phyloP scores from a whole-genome alignment of 2,329 filamentous ascomycete species.

The Fusarium oxysporum region DNA sequence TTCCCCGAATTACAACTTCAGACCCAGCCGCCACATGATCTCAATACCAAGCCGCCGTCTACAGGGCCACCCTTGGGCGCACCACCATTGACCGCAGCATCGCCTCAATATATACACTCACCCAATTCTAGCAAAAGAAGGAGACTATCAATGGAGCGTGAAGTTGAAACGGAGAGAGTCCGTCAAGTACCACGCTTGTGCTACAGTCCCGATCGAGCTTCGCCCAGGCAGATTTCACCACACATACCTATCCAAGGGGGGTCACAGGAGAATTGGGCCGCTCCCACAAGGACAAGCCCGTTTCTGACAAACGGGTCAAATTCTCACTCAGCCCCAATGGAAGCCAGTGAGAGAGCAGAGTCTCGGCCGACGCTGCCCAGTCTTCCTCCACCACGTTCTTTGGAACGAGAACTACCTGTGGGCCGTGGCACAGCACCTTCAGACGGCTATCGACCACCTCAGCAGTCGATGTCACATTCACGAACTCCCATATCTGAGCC shows the following conservation, averaged over 20 bases:
- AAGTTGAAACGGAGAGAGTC: conserved; percentile 53
- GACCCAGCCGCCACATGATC: conserved; percentile 50
- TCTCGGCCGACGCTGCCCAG: conserved; percentile 55
- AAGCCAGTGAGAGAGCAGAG: conserved; percentile 52
- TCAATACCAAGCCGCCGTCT: conserved; percentile 46
- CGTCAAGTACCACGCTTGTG: conserved; percentile 62
- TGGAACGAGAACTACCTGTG: conserved; percentile 52
- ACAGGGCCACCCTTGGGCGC: conserved; percentile 52
- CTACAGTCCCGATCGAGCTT: conserved; percentile 50
- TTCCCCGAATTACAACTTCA: conserved; percentile 59
- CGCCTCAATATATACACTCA: conserved; percentile 63
- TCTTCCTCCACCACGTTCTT: conserved; percentile 52
- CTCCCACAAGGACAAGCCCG: conserved; percentile 49
- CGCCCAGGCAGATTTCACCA: conserved; percentile 53
- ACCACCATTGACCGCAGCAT: conserved; percentile 48
- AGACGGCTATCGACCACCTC: conserved; percentile 53
- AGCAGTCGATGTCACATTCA: conserved; percentile 39
- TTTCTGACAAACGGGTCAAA: conserved; percentile 46
- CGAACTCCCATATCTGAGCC: conserved; percentile 49
- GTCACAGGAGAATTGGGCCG: conserved; percentile 52
- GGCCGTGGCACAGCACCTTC: conserved; percentile 48
- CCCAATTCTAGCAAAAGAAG: conserved; percentile 62
- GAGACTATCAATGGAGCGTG: conserved; percentile 57
- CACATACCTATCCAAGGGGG: conserved; percentile 38
- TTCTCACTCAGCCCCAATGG: conserved; percentile 48